Percentiles rank a stretch among this genome's conserved stretches.
Evolutionary conservation across 1,139 yeast genomes (phyloP).

Genomic region (Meyerozyma elateridarum): DNA sequence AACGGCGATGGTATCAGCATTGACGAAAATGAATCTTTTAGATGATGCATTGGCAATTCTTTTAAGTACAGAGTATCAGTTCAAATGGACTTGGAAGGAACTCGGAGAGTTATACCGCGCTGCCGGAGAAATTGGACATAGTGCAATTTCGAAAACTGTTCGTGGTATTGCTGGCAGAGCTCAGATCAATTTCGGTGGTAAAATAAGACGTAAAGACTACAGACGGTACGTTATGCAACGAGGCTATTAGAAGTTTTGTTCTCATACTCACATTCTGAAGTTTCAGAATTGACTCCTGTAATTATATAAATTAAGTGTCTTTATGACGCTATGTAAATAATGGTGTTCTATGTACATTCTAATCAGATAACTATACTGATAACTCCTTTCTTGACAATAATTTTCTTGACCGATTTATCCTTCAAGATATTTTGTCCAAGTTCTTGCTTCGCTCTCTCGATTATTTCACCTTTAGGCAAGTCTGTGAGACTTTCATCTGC

Average conservation of each 20-base stretch:
- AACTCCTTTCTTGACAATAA: constrained; percentile 25
- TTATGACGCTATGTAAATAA: constrained; percentile 13
- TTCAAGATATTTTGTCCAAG: constrained; percentile 5
- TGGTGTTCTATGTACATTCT: constrained; percentile 7
- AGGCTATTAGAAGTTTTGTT: constrained; percentile 20
- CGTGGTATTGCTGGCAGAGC: constrained; percentile 33
- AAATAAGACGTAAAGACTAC: constrained; percentile 31
- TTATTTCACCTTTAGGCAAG: constrained; percentile 20
- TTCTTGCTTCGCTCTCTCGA: constrained; percentile 11
- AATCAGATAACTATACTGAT: constrained; percentile 20
- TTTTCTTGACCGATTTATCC: constrained; percentile 12
- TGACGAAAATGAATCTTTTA: constrained; percentile 47
- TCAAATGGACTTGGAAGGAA: constrained; percentile 66
- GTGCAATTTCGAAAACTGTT: constrained; percentile 29
- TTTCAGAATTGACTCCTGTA: constrained; percentile 3
- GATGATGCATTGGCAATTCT: constrained; percentile 71
- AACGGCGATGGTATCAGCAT: constrained; percentile 50
- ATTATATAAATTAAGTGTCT: background rate
- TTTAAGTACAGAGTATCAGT: constrained; percentile 60
- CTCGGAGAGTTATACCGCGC: constrained; percentile 44
- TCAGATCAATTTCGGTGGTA: constrained; percentile 35
- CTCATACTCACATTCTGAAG: constrained; percentile 9
- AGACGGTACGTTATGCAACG: constrained; percentile 28
- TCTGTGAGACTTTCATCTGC: constrained; percentile 30
- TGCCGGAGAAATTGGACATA: constrained; percentile 49